Conservation (phyloP, 2,329 filamentous ascomycete species). For the Aspergillus sp. region DNA sequence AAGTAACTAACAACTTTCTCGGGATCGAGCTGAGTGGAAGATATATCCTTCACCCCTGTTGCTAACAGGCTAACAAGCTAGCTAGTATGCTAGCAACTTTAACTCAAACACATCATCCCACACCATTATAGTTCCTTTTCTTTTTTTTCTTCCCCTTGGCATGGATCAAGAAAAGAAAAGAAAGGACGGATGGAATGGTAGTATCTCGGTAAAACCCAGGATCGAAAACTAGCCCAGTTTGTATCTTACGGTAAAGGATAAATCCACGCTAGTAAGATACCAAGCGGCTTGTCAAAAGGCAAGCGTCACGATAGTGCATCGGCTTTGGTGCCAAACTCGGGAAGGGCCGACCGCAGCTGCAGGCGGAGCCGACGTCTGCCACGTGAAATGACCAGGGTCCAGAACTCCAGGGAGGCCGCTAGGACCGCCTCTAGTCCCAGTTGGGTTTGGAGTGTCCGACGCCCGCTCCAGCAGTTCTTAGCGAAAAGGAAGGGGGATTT, state of each 20-base stretch:
- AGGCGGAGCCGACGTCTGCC: conserved; percentile 25
- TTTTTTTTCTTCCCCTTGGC: no score
- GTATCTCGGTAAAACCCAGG: not conserved
- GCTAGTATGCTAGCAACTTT: no score
- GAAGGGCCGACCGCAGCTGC: conserved; percentile 27
- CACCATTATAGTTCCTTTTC: not conserved
- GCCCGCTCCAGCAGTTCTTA: conserved; percentile 30
- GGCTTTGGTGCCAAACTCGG: conserved; percentile 34
- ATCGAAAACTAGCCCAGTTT: not conserved
- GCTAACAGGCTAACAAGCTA: no score
- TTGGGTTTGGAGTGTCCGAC: conserved; percentile 14
- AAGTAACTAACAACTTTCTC: not conserved
- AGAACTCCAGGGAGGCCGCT: conserved; percentile 22
- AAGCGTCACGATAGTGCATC: conserved; percentile 25
- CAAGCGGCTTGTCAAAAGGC: conserved; percentile 13
- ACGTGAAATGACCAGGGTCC: conserved; percentile 31
- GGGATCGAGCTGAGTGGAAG: not conserved
- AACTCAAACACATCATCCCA: not conserved
- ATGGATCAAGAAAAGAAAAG: not conserved
- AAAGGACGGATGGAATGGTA: not conserved
- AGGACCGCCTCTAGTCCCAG: conserved; percentile 15
- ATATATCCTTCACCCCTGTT: not conserved
- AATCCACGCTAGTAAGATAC: conserved; percentile 4
- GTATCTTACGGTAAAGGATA: conserved; percentile 1
- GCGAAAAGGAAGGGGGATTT: not conserved